Base-by-base conservation (phyloP, 768 basidiomycete species). In the Antrodiella citrinella region DNA sequence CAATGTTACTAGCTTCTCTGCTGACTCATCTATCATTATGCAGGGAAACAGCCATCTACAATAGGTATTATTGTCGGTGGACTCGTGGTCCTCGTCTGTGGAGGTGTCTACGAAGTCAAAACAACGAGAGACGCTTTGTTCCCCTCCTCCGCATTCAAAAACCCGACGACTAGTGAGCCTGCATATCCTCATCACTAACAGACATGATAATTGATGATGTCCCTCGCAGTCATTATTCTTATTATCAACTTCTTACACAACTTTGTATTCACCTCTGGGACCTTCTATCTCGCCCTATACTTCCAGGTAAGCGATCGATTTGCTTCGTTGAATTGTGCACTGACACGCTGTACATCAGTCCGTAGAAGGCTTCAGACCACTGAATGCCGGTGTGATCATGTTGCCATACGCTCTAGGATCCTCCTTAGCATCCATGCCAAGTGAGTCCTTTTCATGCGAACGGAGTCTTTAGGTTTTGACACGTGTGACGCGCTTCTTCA, bases 381-480 rank as follows among this genome's bases (percentile, higher is more conserved):
- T 91, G 43, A 65, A 81, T 63, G 82, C 89, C 52, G 90, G 87
- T 9, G 62, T 89, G 19, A 76, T 80, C 61, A 74, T 89, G 66
- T 72, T 92, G 49, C 87, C 90, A 10, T 91, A 90, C 69, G 87
- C 90, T 45, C 77, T 91, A 47, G 90, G 88, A 46, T 85, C 89
- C 26, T 89, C 89, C 20, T 62, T 91, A 51, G 84, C 89, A 40
- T 91, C 90, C 10, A 82, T 92, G 72, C 87, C 89, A 20, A 55
- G 62, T 61, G 30, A 51, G 59, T 49, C 23, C 7, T 35, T 7
- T 7, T 50, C 38, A 25, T 45, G 46, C 35, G 44, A 49, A 38
- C 35, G 47, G 35, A 48, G 21, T 19, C 51, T 51, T 30, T 53
- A 44, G 49, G 7, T 20, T 35, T 45, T 48, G 25, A 40, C 42